phyloP scores from a whole-genome alignment of 2,329 filamentous ascomycete genomes.

The Xylaria digitata region DNA sequence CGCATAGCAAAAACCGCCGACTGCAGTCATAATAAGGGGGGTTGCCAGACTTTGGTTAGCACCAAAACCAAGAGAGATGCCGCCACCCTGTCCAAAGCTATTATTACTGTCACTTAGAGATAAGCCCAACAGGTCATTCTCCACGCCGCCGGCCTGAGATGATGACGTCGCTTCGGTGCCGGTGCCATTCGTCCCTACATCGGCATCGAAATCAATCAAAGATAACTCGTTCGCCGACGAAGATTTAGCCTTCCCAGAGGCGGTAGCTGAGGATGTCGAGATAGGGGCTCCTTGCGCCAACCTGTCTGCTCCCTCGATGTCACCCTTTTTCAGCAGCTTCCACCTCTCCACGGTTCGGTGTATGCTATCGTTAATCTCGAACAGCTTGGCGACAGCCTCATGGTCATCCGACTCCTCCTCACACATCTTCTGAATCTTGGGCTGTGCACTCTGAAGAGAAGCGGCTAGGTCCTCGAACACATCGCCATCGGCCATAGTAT shows the following conservation, averaged over 20 bases:
- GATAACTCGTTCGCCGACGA: slow-evolving; percentile 80
- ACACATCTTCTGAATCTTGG: slow-evolving; percentile 99
- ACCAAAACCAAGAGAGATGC: slow-evolving; percentile 84
- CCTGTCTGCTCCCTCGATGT: slow-evolving; percentile 83
- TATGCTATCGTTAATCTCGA: slow-evolving; percentile 99
- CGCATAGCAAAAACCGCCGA: background rate
- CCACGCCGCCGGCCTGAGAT: slow-evolving; percentile 73
- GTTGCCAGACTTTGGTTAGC: slow-evolving; percentile 71
- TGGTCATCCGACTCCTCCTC: slow-evolving; percentile 98
- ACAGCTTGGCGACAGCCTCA: slow-evolving; percentile 92
- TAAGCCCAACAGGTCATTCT: slow-evolving; percentile 90
- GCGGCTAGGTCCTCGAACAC: slow-evolving; percentile 87
- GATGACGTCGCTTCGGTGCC: slow-evolving; percentile 57
- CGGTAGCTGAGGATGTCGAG: slow-evolving; percentile 41
- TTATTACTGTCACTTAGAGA: slow-evolving; percentile 76
- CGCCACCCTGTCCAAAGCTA: slow-evolving; percentile 78
- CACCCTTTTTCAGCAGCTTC: slow-evolving; percentile 94
- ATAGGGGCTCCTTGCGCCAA: slow-evolving; percentile 81
- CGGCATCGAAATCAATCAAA: slow-evolving; percentile 88
- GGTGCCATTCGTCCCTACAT: slow-evolving; percentile 61
- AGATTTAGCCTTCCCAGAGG: slow-evolving; percentile 65
- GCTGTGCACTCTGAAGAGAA: slow-evolving; percentile 90
- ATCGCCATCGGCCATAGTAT: slow-evolving; percentile 76
- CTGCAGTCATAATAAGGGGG: background rate
- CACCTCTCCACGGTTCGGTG: slow-evolving; percentile 96